phyloP scores from a whole-genome alignment of 495 filamentous ascomycete species.

The Halenospora varia region DNA sequence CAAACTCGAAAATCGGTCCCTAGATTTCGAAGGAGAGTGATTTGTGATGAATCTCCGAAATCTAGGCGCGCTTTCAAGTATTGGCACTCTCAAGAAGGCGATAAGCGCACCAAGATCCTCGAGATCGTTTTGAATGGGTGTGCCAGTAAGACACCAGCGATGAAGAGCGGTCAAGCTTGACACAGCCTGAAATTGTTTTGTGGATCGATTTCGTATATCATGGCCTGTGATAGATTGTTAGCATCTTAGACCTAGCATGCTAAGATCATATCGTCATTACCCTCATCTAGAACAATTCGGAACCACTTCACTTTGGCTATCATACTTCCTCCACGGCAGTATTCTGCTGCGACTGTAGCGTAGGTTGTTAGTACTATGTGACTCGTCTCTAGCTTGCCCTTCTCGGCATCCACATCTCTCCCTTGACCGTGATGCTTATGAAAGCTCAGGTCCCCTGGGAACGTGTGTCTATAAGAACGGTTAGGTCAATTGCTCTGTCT shows the following conservation, averaged over 20 bases:
- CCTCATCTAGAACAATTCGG: constrained; percentile 83
- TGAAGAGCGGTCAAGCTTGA: constrained; percentile 60
- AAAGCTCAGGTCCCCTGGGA: background rate
- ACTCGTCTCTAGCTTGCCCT: constrained; percentile 48
- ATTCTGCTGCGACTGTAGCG: constrained; percentile 6
- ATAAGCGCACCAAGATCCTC: constrained; percentile 44
- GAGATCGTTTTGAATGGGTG: constrained; percentile 58
- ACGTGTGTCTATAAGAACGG: background rate
- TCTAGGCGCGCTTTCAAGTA: constrained; percentile 27
- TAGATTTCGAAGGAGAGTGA: background rate
- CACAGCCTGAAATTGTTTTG: constrained; percentile 64
- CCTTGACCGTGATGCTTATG: constrained; percentile 64
- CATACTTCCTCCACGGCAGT: constrained; percentile 29
- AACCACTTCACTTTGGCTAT: constrained; percentile 69
- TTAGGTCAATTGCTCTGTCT: background rate
- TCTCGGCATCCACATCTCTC: constrained; percentile 45
- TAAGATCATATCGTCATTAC: constrained; percentile 19
- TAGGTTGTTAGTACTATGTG: constrained; percentile 84
- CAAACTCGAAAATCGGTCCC: constrained; percentile 19
- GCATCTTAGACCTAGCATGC: background rate
- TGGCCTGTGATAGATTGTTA: constrained; percentile 38
- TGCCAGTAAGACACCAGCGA: constrained; percentile 79
- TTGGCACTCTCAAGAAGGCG: constrained; percentile 36
- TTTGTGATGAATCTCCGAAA: constrained; percentile 23
- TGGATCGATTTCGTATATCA: constrained; percentile 69